A percentile compares a stretch with the other conserved stretches of the same genome.
phyloP scores from a whole-genome alignment of 352 stramenopile species.

The Globisporangium radiosum region DNA sequence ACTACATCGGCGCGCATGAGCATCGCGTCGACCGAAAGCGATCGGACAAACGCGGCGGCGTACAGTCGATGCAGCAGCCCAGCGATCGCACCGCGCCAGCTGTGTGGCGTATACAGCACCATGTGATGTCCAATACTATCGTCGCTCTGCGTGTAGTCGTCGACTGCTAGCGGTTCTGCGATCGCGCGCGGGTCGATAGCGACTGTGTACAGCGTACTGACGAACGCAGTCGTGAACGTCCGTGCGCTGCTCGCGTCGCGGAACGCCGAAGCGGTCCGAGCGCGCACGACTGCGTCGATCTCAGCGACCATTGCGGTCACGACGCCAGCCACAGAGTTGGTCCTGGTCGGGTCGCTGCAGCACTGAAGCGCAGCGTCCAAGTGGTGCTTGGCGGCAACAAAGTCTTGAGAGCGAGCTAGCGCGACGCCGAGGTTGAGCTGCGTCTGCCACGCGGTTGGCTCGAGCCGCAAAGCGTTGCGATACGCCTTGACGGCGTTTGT shows the following conservation, averaged over 20 bases:
- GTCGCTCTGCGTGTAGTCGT: constrained; percentile 21
- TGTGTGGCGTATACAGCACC: constrained; percentile 7
- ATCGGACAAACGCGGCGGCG: constrained; percentile 12
- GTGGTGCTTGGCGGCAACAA: constrained; percentile 38
- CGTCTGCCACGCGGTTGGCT: constrained; percentile 34
- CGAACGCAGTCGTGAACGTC: constrained; percentile 40
- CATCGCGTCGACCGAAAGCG: constrained; percentile 19
- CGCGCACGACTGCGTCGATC: constrained; percentile 31
- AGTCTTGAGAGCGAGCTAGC: constrained; percentile 35
- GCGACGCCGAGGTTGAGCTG: constrained; percentile 44
- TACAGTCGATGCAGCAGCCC: constrained; percentile 36
- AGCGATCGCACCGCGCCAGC: constrained; percentile 37
- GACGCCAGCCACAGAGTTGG: constrained; percentile 1
- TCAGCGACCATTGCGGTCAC: constrained; percentile 30
- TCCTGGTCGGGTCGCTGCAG: neutral
- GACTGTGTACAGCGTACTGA: constrained; percentile 28
- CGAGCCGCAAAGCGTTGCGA: constrained; percentile 34
- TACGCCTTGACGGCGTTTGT: constrained; percentile 46
- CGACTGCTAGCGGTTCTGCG: constrained; percentile 2
- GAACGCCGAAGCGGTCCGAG: constrained; percentile 28
- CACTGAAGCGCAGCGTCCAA: constrained; percentile 24
- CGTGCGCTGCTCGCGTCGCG: constrained; percentile 24
- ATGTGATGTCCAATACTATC: neutral
- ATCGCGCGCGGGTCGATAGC: neutral
- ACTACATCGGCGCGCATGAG: constrained; percentile 17